phyloP scores from a whole-genome alignment of 352 stramenopile genomes.

The Pythium utonaiense region DNA sequence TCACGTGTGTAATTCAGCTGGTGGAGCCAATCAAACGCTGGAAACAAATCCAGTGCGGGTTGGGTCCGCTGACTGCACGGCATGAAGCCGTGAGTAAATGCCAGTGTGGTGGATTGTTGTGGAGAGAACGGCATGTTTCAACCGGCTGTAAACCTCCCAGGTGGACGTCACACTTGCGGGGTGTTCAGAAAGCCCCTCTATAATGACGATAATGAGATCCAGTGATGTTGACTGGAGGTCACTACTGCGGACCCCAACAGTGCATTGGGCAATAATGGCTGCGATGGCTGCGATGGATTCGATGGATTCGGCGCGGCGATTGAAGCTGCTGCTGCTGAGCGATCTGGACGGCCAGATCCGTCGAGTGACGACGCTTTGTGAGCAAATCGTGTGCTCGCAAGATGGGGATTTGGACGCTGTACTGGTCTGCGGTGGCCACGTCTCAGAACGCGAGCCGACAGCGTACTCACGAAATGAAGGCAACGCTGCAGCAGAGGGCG shows the following conservation, averaged over 20 bases:
- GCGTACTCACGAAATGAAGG: conserved; percentile 56
- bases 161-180: neutral
- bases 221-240: conserved; percentile 14
- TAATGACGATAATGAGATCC: neutral
- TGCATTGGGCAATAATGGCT: neutral
- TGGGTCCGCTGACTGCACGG: neutral
- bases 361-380: conserved; percentile 75
- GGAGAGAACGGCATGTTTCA: neutral
- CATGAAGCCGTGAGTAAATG: neutral
- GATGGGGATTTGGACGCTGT: conserved; percentile 71
- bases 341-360: conserved; percentile 59
- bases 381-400: conserved; percentile 63
- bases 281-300: conserved; percentile 6
- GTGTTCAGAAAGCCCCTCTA: neutral
- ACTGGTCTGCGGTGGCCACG: conserved; percentile 67
- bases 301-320: conserved; percentile 9
- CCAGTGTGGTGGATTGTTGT: neutral
- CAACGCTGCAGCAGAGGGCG: conserved; percentile 72
- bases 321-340: conserved; percentile 78
- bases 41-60: conserved; percentile 1
- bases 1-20: conserved; percentile 8
- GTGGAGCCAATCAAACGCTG: neutral
- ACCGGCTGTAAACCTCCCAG: neutral
- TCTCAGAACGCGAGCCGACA: conserved; percentile 37
- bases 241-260: neutral